Evolutionary conservation across 768 basidiomycete species (phyloP).

Genomic region (Kwoniella dendrophila): DNA sequence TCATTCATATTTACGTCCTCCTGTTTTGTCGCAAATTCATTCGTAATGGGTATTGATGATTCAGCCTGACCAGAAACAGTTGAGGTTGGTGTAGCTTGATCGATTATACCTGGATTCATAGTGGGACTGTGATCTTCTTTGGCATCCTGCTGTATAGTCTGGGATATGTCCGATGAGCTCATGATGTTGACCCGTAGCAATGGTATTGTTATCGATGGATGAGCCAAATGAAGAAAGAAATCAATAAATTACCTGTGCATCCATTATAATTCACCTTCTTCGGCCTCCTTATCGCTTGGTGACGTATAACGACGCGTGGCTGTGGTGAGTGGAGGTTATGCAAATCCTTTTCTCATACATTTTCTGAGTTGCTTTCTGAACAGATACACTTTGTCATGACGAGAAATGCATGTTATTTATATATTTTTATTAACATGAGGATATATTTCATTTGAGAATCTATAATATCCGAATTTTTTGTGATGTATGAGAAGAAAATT

Average conservation of each 20-base stretch:
- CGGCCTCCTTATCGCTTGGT: background rate
- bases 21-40: background rate
- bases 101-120: background rate
- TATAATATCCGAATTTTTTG: no score
- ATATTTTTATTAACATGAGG: no score
- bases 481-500: background rate
- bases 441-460: no score
- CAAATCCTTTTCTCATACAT: no score
- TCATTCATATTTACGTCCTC: background rate
- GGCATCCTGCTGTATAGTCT: background rate
- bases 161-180: background rate
- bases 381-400: no score
- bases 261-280: no score
- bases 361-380: no score
- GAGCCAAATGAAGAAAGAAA: background rate
- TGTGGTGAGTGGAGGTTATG: background rate
- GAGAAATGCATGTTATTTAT: background rate
- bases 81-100: background rate
- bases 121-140: background rate
- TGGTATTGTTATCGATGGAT: no score
- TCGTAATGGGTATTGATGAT: background rate
- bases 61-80: no score
- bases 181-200: no score
- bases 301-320: conserved; percentile 2
- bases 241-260: background rate